Conservation (phyloP, 2,329 filamentous ascomycete genomes). For the Biscogniauxia sp. region DNA sequence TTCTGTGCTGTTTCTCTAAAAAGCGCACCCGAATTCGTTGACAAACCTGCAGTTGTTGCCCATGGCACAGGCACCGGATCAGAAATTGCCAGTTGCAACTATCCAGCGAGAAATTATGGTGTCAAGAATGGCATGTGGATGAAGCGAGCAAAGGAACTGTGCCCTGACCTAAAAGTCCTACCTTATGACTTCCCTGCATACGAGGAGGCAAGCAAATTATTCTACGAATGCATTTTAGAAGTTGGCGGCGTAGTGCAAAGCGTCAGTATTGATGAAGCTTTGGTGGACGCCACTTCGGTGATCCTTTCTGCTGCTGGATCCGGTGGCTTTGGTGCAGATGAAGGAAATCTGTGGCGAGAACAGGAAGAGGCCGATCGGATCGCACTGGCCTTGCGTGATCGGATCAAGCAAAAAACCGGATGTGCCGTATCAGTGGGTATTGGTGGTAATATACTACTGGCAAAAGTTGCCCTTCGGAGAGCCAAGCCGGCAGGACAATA, state of each 20-base stretch:
- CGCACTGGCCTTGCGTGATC: conserved; percentile 62
- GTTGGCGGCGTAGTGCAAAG: conserved; percentile 86
- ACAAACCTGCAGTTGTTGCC: conserved; percentile 84
- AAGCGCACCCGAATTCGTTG: conserved; percentile 68
- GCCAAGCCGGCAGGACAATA: conserved; percentile 94
- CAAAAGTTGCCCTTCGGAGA: conserved; percentile 84
- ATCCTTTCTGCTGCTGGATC: conserved; percentile 66
- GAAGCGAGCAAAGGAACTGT: conserved; percentile 81
- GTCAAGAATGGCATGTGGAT: conserved; percentile 99
- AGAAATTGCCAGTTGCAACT: conserved; percentile 97
- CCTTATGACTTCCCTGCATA: conserved; percentile 95
- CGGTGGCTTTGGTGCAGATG: conserved; percentile 61
- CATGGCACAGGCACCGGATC: conserved; percentile 83
- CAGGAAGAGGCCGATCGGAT: conserved; percentile 76
- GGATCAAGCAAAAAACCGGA: conserved; percentile 71
- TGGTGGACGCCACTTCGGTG: conserved; percentile 76
- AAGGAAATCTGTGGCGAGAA: conserved; percentile 72
- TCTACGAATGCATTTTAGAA: conserved; percentile 80
- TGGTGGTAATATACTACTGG: conserved; percentile 83
- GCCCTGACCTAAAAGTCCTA: conserved; percentile 82
- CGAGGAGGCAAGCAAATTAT: conserved; percentile 82
- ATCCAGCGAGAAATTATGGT: conserved; percentile 79
- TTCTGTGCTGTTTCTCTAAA: conserved; percentile 90
- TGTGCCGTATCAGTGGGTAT: conserved; percentile 93
- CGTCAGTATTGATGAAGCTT: conserved; percentile 92